A percentile compares a stretch with the other conserved stretches of the same genome.
Evolutionary conservation across 23 red algal genomes (phyloP).

Genomic region (Gracilaria gracilis): DNA sequence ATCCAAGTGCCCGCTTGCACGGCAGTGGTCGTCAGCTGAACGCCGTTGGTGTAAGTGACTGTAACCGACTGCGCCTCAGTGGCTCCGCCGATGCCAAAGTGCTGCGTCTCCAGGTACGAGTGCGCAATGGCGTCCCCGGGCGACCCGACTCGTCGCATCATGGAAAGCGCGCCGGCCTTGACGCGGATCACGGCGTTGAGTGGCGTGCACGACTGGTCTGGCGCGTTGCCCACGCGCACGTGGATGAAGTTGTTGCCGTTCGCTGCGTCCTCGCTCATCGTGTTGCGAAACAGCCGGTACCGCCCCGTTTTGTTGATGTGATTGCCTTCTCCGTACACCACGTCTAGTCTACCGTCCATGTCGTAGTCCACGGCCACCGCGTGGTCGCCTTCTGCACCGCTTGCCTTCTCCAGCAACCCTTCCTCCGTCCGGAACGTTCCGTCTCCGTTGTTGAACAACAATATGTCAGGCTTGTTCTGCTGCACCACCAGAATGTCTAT

Average conservation of each 20-base stretch:
- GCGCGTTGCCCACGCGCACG: conserved; percentile 11
- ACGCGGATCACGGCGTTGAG: neutral
- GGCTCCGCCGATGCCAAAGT: neutral
- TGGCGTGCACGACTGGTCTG: neutral
- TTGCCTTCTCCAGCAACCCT: neutral
- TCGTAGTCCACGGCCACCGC: conserved; percentile 56
- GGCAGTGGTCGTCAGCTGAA: neutral
- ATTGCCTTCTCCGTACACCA: conserved; percentile 9
- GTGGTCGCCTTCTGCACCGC: neutral
- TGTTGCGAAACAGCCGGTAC: neutral
- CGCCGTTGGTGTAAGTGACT: conserved; percentile 5
- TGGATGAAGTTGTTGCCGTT: neutral
- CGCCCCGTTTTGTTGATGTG: neutral
- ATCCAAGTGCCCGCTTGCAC: neutral
- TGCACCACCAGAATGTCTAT: conserved; percentile 60
- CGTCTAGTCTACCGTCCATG: conserved; percentile 42
- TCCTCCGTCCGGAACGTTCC: conserved; percentile 22
- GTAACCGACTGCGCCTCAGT: neutral
- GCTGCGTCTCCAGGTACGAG: conserved; percentile 7
- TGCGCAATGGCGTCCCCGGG: neutral
- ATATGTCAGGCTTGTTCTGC: neutral
- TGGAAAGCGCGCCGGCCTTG: neutral
- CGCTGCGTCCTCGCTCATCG: neutral
- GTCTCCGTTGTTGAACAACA: conserved; percentile 51
- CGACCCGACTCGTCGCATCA: neutral